Conservation (phyloP, 75 land plant genomes). For the Adiantum capillusveneris region DNA sequence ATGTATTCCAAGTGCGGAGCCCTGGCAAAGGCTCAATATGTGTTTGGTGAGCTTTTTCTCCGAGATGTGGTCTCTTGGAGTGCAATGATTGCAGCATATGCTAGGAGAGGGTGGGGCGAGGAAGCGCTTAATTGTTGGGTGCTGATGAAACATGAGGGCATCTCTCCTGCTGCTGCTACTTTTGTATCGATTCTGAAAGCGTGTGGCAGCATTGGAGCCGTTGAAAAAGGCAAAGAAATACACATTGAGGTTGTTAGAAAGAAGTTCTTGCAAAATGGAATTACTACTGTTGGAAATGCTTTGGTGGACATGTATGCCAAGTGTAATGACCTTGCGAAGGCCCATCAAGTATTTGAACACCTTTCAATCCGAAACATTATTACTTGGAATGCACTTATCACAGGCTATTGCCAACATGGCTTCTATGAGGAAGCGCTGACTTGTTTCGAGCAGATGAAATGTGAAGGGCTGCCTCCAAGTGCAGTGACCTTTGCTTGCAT, state of each 20-base stretch:
- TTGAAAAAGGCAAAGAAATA: slow-evolving; percentile 18
- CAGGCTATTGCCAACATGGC: slow-evolving; percentile 46
- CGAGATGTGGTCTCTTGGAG: slow-evolving; percentile 51
- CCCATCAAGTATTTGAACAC: slow-evolving; percentile 7
- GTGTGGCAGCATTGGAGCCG: slow-evolving; percentile 15
- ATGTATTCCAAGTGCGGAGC: slow-evolving; percentile 27
- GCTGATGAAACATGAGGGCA: slow-evolving; percentile 17
- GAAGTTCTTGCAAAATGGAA: slow-evolving; percentile 11
- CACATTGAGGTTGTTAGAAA: slow-evolving; percentile 21
- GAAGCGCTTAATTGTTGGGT: slow-evolving; percentile 27
- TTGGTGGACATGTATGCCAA: slow-evolving; percentile 41
- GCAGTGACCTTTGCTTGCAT: slow-evolving; percentile 26
- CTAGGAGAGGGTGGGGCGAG: slow-evolving; percentile 4
- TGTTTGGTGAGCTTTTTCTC: slow-evolving; percentile 37
- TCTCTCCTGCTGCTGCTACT: slow-evolving; percentile 34
- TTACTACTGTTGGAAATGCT: slow-evolving; percentile 15
- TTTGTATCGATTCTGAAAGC: slow-evolving; percentile 22
- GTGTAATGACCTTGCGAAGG: slow-evolving; percentile 23
- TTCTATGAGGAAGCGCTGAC: slow-evolving; percentile 27
- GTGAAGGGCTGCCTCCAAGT: slow-evolving; percentile 20
- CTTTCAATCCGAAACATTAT: slow-evolving; percentile 15
- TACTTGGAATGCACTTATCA: slow-evolving; percentile 60
- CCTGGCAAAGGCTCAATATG: slow-evolving; percentile 11
- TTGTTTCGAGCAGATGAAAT: slow-evolving; percentile 25
- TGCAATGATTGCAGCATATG: slow-evolving; percentile 26